Percentiles rank a stretch among this genome's conserved stretches.
Evolutionary conservation across 1,284 basidiomycete genomes (phyloP).

Genomic region (Stereum hirsutum): DNA sequence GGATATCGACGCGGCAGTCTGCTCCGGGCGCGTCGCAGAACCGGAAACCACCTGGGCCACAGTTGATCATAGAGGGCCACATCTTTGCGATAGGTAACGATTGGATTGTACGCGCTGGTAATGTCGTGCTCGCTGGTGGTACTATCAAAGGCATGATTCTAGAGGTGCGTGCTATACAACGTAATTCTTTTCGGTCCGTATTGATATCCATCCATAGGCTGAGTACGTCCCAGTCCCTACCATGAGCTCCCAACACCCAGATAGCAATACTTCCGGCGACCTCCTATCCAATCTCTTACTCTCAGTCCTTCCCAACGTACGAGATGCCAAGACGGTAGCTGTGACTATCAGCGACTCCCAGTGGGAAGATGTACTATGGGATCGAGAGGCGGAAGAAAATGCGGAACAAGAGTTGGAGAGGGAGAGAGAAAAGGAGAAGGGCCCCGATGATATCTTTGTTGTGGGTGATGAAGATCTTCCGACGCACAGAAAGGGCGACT

Average conservation of each 20-base stretch:
- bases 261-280: slow-evolving; percentile 21
- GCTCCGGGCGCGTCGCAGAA: slow-evolving; percentile 30
- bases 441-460: slow-evolving; percentile 38
- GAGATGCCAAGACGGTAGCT: slow-evolving; percentile 60
- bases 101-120: slow-evolving; percentile 73
- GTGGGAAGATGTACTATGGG: slow-evolving; percentile 73
- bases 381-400: slow-evolving; percentile 52
- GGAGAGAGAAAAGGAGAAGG: slow-evolving; percentile 5
- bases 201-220: slow-evolving; percentile 32
- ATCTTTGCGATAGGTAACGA: slow-evolving; percentile 67
- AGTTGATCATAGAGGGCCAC: slow-evolving; percentile 58
- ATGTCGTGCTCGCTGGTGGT: slow-evolving; percentile 64
- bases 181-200: background rate
- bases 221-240: slow-evolving; percentile 69
- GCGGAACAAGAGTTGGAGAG: slow-evolving; percentile 13
- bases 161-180: slow-evolving; percentile 46
- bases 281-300: slow-evolving; percentile 63
- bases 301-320: slow-evolving; percentile 61
- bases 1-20: slow-evolving; percentile 59
- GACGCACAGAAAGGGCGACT: slow-evolving; percentile 45
- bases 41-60: slow-evolving; percentile 44
- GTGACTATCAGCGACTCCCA: slow-evolving; percentile 65
- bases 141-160: slow-evolving; percentile 70
- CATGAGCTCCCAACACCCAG: slow-evolving; percentile 46
- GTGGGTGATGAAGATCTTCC: slow-evolving; percentile 43